phyloP scores from a whole-genome alignment of 2,329 filamentous ascomycete genomes.

The Alternaria sp. region DNA sequence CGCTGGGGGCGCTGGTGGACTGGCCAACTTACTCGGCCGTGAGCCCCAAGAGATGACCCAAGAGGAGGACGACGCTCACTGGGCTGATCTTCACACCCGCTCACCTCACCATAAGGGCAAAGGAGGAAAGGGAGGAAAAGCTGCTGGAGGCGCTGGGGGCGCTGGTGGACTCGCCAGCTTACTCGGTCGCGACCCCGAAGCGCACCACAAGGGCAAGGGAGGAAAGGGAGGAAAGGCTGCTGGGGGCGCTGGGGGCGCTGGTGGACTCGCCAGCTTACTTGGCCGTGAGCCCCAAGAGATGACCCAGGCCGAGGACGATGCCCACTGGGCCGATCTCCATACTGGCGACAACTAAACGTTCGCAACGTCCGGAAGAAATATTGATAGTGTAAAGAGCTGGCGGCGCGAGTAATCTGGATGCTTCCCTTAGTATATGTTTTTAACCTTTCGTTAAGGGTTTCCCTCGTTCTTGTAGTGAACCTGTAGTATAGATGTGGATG shows the following conservation, averaged over 20 bases:
- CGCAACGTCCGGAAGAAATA: not conserved
- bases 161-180: not conserved
- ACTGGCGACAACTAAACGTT: slow-evolving; percentile 5
- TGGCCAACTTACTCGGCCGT: slow-evolving; percentile 2
- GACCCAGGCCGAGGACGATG: slow-evolving; percentile 2
- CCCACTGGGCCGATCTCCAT: not conserved
- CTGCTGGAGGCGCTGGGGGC: not conserved
- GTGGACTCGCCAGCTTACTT: not conserved
- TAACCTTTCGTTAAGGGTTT: not conserved
- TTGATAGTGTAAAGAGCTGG: not conserved
- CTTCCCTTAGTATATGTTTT: slow-evolving; percentile 8
- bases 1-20: slow-evolving; percentile 1
- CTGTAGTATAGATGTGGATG: slow-evolving; percentile 3
- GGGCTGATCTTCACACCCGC: slow-evolving; percentile 22
- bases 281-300: not conserved
- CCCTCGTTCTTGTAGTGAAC: not conserved
- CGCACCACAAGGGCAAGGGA: slow-evolving; percentile 20
- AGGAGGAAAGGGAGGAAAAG: not conserved
- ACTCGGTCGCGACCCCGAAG: slow-evolving; percentile 2
- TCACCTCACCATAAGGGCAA: slow-evolving; percentile 22
- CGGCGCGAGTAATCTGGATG: not conserved
- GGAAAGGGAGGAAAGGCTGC: slow-evolving; percentile 1
- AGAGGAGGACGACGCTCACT: slow-evolving; percentile 20
- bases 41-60: slow-evolving; percentile 16
- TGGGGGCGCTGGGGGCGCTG: not conserved